These are phyloP conservation scores for Rhizophora mangle DNA, from an alignment of 345 rosid genomes.

Conservation along the genomic window DNA sequence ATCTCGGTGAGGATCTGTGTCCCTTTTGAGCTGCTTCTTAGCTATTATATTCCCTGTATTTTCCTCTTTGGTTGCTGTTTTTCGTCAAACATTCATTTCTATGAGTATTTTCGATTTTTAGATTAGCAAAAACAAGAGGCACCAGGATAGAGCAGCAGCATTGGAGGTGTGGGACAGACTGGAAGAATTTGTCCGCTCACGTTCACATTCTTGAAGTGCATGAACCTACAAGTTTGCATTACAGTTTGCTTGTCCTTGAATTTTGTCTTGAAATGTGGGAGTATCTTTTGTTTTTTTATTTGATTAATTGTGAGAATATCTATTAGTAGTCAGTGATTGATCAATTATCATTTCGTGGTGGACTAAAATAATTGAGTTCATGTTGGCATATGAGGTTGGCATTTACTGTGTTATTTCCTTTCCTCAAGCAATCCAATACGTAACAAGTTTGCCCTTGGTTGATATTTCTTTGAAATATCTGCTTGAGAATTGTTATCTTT, in stretches of 20 bases:
- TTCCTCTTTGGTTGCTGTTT: background rate
- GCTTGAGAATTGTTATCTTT: too few species aligned
- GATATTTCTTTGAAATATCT: background rate
- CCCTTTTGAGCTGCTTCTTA: background rate
- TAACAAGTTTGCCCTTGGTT: background rate
- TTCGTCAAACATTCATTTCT: too few species aligned
- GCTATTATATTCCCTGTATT: background rate
- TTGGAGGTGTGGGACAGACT: constrained; percentile 94
- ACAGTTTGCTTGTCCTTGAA: constrained; percentile 9
- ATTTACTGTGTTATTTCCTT: background rate
- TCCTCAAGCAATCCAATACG: background rate
- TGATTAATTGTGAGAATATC: background rate
- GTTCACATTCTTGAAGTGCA: constrained; percentile 63
- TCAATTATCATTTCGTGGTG: background rate
- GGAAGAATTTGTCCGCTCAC: constrained; percentile 83
- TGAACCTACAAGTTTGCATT: constrained; percentile 22
- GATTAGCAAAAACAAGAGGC: constrained; percentile 97
- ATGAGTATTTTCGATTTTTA: constrained; percentile 21
- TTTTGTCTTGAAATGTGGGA: background rate
- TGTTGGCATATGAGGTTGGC: background rate
- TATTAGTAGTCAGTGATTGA: background rate
- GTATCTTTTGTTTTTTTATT: too few species aligned
- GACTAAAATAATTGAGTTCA: background rate
- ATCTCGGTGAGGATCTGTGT: constrained; percentile 59
- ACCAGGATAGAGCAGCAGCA: constrained; percentile 94